These are phyloP conservation scores for Exutisphaerella laricina DNA, from an alignment of 2,329 filamentous ascomycete species.

Conservation along the genomic window DNA sequence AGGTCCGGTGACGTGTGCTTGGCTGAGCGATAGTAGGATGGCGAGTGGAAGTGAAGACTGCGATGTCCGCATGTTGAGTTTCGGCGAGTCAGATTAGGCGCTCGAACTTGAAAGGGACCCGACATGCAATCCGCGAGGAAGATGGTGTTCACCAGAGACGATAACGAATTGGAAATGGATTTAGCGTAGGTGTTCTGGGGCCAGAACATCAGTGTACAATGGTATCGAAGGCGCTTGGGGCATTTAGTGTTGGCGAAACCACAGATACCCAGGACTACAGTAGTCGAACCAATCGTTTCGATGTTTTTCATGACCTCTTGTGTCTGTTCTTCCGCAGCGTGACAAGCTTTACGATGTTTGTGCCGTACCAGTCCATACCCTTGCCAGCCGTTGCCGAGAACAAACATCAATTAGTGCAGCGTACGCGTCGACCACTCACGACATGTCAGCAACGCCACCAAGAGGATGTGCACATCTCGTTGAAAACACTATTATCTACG, in stretches of 20 bases:
- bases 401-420: too few species aligned
- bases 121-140: neutral
- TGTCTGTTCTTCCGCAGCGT: too few species aligned
- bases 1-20: conserved; percentile 88
- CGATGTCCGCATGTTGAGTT: conserved; percentile 64
- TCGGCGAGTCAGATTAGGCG: conserved; percentile 23
- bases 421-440: too few species aligned
- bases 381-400: too few species aligned
- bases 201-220: neutral
- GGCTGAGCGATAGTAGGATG: conserved; percentile 81
- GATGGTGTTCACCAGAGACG: neutral
- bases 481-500: too few species aligned
- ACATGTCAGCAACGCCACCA: too few species aligned
- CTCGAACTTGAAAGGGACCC: neutral
- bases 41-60: conserved; percentile 91
- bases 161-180: neutral
- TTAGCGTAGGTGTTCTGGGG: conserved; percentile 6
- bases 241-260: neutral
- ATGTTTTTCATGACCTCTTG: neutral
- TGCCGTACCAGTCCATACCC: too few species aligned
- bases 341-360: too few species aligned
- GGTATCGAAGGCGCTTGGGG: neutral
- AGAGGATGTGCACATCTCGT: too few species aligned
- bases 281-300: conserved; percentile 1
- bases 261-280: too few species aligned